Evolutionary conservation across 2,329 filamentous ascomycete species (phyloP), one percentile per base, ranked within the genome.

Genomic region (Aureobasidium sp.): DNA sequence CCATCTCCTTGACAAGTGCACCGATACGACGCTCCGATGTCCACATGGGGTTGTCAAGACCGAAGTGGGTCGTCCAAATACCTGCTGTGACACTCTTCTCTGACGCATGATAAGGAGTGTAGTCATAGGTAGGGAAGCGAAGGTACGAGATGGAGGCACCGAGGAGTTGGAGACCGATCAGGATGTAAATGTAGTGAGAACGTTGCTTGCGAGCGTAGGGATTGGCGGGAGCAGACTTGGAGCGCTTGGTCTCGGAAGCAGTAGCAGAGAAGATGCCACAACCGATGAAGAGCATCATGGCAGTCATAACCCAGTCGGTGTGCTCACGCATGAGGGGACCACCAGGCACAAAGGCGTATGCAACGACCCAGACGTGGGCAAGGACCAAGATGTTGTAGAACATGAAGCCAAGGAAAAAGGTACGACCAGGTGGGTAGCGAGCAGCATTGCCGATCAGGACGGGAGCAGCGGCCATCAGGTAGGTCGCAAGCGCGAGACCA

Each of bases 61-160:
- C 92, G 75, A 99, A 99, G 77, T 99, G 94, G 62, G 97, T 92
- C 0, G 94, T 99, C 94, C 94, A 99, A 73, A 99, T 97, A 68
- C 94, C 94, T 1, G 91, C 91, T 0, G 95, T 97, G 63, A 97
- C 82, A 59, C 95, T 78, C 68, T 94, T 94, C 66, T 92, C 88
- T 59, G 96, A 86, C 41, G 85, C 84, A 72, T 99, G 93, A 74
- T 97, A 92, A 0, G 94, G 90, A 62, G 84, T 85, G 78, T 97
- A 96, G 76, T 97, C 87, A 72, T 97, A 93, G 2, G 87, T 87
- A 0, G 94, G 94, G 79, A 97, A 97, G 65, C 94, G 90, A 60
- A 92, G 82, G 74, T 95, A 97, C 0, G 92, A 90, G 27, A 91
- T 82, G 22, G 86, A 84, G 25, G 93, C 79, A 64, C 94, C 90